phyloP scores from a whole-genome alignment of 345 rosid species.

The Ceriops zippeliana region DNA sequence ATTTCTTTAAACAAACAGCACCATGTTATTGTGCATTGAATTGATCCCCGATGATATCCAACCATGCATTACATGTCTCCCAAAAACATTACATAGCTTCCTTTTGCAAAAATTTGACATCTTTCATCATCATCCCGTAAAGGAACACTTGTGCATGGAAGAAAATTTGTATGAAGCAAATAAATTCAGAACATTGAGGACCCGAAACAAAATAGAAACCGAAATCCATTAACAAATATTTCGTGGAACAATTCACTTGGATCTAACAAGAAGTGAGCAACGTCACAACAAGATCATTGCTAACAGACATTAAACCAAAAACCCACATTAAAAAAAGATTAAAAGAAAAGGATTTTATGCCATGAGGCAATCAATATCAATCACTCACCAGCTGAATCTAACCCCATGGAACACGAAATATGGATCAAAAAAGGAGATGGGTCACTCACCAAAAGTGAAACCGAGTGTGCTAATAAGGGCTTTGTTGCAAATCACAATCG shows the following conservation, averaged over 20 bases:
- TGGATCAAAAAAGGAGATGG: background rate
- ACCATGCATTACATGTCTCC: background rate
- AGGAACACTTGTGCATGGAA: background rate
- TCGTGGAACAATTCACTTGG: too few species aligned
- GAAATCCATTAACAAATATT: too few species aligned
- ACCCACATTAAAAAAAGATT: too few species aligned
- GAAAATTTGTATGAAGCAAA: too few species aligned
- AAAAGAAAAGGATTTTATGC: too few species aligned
- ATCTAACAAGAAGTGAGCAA: too few species aligned
- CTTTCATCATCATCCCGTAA: background rate
- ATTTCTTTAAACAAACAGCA: too few species aligned
- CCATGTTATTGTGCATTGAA: too few species aligned
- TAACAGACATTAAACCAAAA: too few species aligned
- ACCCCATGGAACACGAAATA: background rate
- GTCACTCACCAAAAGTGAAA: slow-evolving; percentile 73
- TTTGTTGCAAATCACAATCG: slow-evolving; percentile 98
- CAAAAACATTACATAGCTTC: background rate
- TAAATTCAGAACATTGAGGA: too few species aligned
- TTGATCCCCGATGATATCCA: background rate
- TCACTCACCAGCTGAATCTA: slow-evolving; percentile 5
- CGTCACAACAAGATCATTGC: too few species aligned
- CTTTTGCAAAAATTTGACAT: background rate
- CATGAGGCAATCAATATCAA: background rate
- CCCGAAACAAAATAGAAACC: too few species aligned
- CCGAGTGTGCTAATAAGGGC: slow-evolving; percentile 97